A percentile compares a stretch with the other conserved stretches of the same genome.
These are phyloP conservation scores for Thamnidium elegans DNA, from an alignment of 192 early-diverging fungal species.

Conservation along the genomic window DNA sequence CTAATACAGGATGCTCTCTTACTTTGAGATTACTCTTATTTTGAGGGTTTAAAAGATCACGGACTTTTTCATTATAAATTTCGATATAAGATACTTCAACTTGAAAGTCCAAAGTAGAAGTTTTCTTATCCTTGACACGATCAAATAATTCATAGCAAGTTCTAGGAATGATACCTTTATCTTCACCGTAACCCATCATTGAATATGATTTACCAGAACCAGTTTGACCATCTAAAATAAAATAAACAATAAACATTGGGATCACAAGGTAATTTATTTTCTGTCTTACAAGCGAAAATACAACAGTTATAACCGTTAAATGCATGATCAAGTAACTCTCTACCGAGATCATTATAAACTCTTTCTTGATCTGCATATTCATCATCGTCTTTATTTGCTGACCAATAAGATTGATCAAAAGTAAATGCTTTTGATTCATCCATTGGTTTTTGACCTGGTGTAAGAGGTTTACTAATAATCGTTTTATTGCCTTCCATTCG, in stretches of 20 bases:
- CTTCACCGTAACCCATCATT: conserved; percentile 70
- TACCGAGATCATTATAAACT: conserved; percentile 75
- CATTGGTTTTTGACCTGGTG: conserved; percentile 23
- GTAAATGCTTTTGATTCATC: conserved; percentile 65
- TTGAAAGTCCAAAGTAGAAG: conserved; percentile 47
- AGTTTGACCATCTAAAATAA: conserved; percentile 70
- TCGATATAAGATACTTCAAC: conserved; percentile 90
- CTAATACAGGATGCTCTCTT: conserved; percentile 73
- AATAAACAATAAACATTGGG: conserved; percentile 14
- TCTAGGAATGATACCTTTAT: conserved; percentile 85
- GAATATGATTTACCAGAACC: conserved; percentile 75
- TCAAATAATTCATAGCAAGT: conserved; percentile 78
- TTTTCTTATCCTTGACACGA: conserved; percentile 46
- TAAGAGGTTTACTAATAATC: conserved; percentile 52
- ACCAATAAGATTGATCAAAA: conserved; percentile 91
- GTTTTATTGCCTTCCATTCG: conserved; percentile 74
- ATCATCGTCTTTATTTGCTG: conserved; percentile 57
- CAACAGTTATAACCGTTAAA: conserved; percentile 89
- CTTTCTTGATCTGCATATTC: conserved; percentile 68
- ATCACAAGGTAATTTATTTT: background rate
- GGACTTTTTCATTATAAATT: conserved; percentile 84
- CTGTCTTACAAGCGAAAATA: conserved; percentile 78
- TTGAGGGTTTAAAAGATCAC: conserved; percentile 75
- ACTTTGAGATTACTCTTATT: conserved; percentile 71
- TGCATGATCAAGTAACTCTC: conserved; percentile 80